Base-by-base conservation (phyloP, 768 basidiomycete genomes). In the Panus rudis region DNA sequence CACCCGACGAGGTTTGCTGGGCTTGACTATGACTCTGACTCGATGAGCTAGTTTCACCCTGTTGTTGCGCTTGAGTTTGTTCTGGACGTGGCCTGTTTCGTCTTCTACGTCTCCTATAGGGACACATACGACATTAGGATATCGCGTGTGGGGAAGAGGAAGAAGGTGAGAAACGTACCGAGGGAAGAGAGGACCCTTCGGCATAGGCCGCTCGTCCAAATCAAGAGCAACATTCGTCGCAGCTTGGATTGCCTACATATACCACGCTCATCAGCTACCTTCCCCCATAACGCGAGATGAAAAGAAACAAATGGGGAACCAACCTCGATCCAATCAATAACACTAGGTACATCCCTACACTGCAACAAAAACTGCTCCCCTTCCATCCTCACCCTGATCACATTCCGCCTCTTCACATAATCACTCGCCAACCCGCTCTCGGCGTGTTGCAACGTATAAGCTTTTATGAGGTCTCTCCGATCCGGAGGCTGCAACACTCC, bases 311-410 rank as follows among this genome's bases (percentile, higher is more conserved):
- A 13, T 33, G 25, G 19, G 13, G 7, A 6, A 56, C 69, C 44
- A 52, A 91, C 90, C 81, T 99, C 94, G 48, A 99, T 93, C 92
- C 94, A 93, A 42, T 84, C 79, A 42, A 98, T 89, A 2, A 97
- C 93, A 21, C 80, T 78, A 33, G 79, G 72, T 28, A 92, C 81
- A 57, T 87, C 83, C 39, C 72, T 76, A 3, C 89, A 88, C 64
- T 99, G 94, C 53, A 99, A 55, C 52, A 99, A 67, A 64, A 99
- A 99, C 66, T 99, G 96, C 68, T 98, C 90, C 11, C 94, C 96
- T 60, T 96, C 92, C 50, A 92, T 68, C 45, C 94, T 67, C 22
- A 98, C 78, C 17, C 96, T 74, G 25, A 98, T 92, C 34, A 98
- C 94, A 60, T 98, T 88, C 69, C 79, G 84, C 49, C 92, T 71